phyloP scores from a whole-genome alignment of 1,139 yeast species.

The Kodamaea arcana region DNA sequence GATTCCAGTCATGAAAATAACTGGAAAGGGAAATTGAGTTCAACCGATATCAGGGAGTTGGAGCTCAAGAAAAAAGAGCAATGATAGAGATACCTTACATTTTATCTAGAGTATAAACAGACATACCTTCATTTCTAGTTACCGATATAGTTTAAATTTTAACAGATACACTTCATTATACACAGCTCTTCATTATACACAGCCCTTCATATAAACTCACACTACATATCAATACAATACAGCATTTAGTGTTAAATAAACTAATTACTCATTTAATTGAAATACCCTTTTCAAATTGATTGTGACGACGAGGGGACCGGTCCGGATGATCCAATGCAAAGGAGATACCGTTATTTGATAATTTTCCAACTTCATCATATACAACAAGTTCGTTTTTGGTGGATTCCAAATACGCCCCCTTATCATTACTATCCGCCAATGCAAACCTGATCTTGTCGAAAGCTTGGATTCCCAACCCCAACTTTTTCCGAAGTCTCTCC shows the following conservation, averaged over 20 bases:
- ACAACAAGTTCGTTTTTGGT: constrained; percentile 50
- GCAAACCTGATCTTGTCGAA: constrained; percentile 73
- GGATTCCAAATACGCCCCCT: constrained; percentile 47
- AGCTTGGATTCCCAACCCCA: constrained; percentile 77
- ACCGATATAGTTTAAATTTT: background rate
- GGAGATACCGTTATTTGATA: constrained; percentile 27
- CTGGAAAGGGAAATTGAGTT: constrained; percentile 76
- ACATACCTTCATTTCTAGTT: no score
- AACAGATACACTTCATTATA: no score
- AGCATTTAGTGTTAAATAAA: no score
- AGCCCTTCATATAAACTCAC: background rate
- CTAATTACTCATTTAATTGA: constrained; percentile 34
- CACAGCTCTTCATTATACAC: background rate
- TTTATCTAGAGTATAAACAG: background rate
- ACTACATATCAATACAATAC: no score
- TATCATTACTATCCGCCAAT: constrained; percentile 40
- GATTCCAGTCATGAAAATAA: constrained; percentile 33
- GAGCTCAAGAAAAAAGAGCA: constrained; percentile 14
- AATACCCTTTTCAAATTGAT: constrained; percentile 57
- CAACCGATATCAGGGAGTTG: constrained; percentile 52
- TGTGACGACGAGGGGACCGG: constrained; percentile 48
- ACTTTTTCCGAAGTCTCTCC: constrained; percentile 57
- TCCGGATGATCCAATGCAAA: constrained; percentile 88
- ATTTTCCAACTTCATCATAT: constrained; percentile 50
- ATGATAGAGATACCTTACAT: no score